Base-by-base conservation (phyloP, 2,329 filamentous ascomycete genomes). In the Leptographium procerum region DNA sequence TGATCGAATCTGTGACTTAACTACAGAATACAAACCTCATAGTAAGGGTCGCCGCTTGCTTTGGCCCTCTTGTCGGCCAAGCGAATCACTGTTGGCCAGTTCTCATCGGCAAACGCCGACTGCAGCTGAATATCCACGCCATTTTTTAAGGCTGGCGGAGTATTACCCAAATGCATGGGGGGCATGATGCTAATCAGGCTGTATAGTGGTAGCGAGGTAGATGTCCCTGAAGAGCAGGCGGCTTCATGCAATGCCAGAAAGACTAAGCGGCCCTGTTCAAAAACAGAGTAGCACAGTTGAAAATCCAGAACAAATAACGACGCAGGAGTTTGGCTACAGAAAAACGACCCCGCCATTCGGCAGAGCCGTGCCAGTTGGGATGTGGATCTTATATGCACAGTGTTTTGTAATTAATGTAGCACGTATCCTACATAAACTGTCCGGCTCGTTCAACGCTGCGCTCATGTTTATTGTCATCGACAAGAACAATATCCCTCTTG, bases 111-210 rank as follows among this genome's bases (percentile, higher is more conserved):
- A 59, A 81, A 84, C 56, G 79, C 79, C 16, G 75, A 73, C 69
- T 82, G 77, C 11, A 84, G 72, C 70, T 80, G 77, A 55, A 79
- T 70, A 62, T 81, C 78, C 56, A 80, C 75, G 61, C 73, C 77
- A 65, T 73, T 75, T 63, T 74, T 79, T 52, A 81, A 73, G 52
- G 69, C 66, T 51, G 72, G 72, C 55, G 65, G 64, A 58, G 67
- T 67, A 57, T 68, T 66, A 60, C 65, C 62, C 57, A 59, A 24
- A 36, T 45, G 54, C 65, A 66, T 66, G 8, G 24, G 36, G 6
- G 33, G 14, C 33, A 51, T 31, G n/a, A n/a, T 33, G 22, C 31
- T 22, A 13, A 22, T 28, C 22, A 52, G 16, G 6, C 47, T 16
- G 47, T 29, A 19, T 50, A 1, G 3, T 50, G n/a, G 13, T 50